Base-by-base conservation (phyloP, 306 rosid genomes). In the Crotalaria pallida region DNA sequence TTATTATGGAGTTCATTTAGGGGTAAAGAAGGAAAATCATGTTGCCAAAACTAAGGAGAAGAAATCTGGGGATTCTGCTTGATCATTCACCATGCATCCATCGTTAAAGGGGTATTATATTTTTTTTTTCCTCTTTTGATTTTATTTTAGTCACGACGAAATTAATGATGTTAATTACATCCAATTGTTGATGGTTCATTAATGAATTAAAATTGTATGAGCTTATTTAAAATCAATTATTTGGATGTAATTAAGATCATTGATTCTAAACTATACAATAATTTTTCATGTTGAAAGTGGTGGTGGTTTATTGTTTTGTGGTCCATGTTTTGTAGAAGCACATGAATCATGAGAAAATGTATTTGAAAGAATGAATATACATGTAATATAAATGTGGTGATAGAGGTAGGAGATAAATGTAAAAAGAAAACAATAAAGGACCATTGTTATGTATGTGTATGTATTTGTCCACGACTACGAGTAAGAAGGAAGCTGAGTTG, bases 1-100 rank as follows among this genome's bases (percentile, higher is more conserved):
- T 38, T 87, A 87, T 78, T 87, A 87, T 31, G 89, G 92, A 63
- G 72, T 85, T 7, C 78, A 85, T 10, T 23, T 81, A 53, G 80
- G 87, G 87, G 87, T 63, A 70, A 80, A 74, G 74, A 71, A 29
- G 89, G 87, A 67, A 82, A 62, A 0, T 1, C 74, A 22, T 0
- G 4, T 6, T 31, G 27, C 2, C 27, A 36, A 9, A 36, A 67
- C 2, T 38, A 16, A 41, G 6, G 15, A 48, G 19, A 70, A 48
- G 19, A 70, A 48, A 3, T 73, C 79, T 74, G 84, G 74, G 69
- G 81, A 77, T 43, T 82, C 87, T 72, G 83, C 65, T 56, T 85
- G 79, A 85, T 73, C 49, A 55, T 60, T 77, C 29, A 58, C n/a
- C n/a, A n/a, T n/a, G n/a, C n/a, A n/a, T n/a, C 19, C 4, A 56